These are phyloP conservation scores for Naganishia sp. DNA, from an alignment of 1,284 basidiomycete genomes.

Conservation along the genomic window DNA sequence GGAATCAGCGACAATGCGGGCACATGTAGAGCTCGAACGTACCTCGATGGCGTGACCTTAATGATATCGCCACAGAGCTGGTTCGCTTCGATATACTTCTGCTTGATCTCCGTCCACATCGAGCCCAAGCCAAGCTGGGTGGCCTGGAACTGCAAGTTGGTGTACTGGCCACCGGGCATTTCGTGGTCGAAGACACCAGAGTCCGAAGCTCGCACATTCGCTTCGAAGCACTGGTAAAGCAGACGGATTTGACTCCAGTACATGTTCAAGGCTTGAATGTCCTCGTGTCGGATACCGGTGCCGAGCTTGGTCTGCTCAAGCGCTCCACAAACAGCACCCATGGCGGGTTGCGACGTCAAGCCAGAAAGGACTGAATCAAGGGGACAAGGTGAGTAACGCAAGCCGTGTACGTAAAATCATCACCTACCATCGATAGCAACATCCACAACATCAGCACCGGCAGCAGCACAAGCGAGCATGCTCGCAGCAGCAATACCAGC, in stretches of 20 bases:
- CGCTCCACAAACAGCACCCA: constrained; percentile 93
- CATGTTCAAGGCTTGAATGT: constrained; percentile 94
- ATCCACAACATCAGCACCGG: constrained; percentile 96
- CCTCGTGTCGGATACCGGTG: constrained; percentile 94
- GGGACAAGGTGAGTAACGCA: constrained; percentile 1
- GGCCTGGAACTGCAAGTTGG: constrained; percentile 97
- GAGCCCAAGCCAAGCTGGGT: constrained; percentile 94
- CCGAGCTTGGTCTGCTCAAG: constrained; percentile 94
- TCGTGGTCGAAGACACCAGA: constrained; percentile 98
- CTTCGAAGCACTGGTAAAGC: constrained; percentile 96
- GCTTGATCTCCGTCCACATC: constrained; percentile 98
- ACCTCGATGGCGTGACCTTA: constrained; percentile 95
- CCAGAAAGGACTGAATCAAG: constrained; percentile 82
- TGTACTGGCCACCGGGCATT: constrained; percentile 98
- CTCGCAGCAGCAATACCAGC: constrained; percentile 96
- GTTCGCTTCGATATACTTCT: constrained; percentile 97
- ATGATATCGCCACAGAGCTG: constrained; percentile 96
- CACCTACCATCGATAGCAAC: constrained; percentile 92
- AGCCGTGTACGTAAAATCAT: constrained; percentile 23
- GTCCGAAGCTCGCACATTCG: constrained; percentile 94
- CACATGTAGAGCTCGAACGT: not conserved
- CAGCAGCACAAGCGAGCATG: constrained; percentile 93
- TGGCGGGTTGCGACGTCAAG: constrained; percentile 95
- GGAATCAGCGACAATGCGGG: not conserved
- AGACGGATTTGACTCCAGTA: constrained; percentile 98